Conservation (phyloP, 202 grass and related monocot species). For the Zizania palustris region DNA sequence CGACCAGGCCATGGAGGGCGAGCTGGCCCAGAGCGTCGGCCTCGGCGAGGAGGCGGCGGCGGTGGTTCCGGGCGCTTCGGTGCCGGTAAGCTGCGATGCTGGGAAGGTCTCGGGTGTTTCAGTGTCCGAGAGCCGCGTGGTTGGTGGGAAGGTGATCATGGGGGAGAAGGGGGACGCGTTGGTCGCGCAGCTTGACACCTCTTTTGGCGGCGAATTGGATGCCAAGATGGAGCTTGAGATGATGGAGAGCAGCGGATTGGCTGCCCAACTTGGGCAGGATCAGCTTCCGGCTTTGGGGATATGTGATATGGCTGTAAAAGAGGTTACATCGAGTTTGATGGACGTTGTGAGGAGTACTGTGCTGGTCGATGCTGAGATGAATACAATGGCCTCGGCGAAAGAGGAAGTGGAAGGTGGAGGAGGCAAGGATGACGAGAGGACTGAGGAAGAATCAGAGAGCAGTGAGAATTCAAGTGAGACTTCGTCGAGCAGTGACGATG, state of each 20-base stretch:
- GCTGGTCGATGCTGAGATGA: conserved; percentile 30
- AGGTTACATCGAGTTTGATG: neutral
- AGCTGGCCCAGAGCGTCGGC: conserved; percentile 27
- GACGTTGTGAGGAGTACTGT: no score
- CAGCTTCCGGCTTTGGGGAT: conserved; percentile 26
- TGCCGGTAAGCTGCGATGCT: neutral
- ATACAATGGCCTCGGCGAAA: conserved; percentile 4
- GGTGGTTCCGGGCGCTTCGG: neutral
- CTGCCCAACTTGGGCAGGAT: neutral
- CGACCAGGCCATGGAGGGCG: conserved; percentile 49
- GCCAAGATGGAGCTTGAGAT: conserved; percentile 29
- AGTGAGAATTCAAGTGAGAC: conserved; percentile 35
- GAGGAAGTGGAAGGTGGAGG: neutral
- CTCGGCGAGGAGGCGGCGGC: conserved; percentile 18
- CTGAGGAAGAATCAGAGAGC: conserved; percentile 33
- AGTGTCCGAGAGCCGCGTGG: neutral
- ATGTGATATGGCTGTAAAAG: conserved; percentile 35
- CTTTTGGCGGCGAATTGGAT: conserved; percentile 13
- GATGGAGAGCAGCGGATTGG: conserved; percentile 5
- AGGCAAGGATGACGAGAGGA: conserved; percentile 30
- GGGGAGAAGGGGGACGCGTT: neutral
- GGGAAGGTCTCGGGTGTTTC: neutral
- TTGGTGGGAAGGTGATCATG: conserved; percentile 22
- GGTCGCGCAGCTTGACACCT: neutral
- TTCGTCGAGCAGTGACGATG: conserved; percentile 59